Conservation (phyloP, 1,284 basidiomycete genomes). For the Pisolithus thermaeus region DNA sequence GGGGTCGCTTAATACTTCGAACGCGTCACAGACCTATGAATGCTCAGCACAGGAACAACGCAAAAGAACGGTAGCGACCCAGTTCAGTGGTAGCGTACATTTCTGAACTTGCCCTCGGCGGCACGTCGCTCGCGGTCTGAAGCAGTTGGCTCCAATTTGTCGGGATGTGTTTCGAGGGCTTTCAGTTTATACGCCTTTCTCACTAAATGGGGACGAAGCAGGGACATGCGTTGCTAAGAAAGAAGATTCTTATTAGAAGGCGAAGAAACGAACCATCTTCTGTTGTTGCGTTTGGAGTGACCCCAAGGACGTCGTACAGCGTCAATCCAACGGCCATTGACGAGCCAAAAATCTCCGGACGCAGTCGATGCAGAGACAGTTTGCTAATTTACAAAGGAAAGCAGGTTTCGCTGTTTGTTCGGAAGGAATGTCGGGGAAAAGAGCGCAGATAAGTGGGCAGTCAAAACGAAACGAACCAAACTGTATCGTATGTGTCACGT, state of each 20-base stretch:
- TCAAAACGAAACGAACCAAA: slow-evolving; percentile 5
- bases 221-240: not conserved
- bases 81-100: slow-evolving; percentile 29
- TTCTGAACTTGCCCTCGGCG: slow-evolving; percentile 48
- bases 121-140: slow-evolving; percentile 40
- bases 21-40: slow-evolving; percentile 36
- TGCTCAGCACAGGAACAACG: slow-evolving; percentile 14
- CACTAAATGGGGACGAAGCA: slow-evolving; percentile 32
- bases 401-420: not conserved
- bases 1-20: slow-evolving; percentile 41
- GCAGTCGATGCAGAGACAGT: not conserved
- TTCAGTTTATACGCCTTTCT: slow-evolving; percentile 57
- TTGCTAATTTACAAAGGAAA: slow-evolving; percentile 1
- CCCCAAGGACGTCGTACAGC: slow-evolving; percentile 30
- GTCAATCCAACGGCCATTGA: slow-evolving; percentile 27
- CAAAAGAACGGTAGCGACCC: slow-evolving; percentile 10
- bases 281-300: slow-evolving; percentile 24
- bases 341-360: not conserved
- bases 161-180: slow-evolving; percentile 61
- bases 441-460: not conserved
- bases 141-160: slow-evolving; percentile 49
- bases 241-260: not conserved
- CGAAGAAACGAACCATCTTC: slow-evolving; percentile 31
- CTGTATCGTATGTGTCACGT: slow-evolving; percentile 10
- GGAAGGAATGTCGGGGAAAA: not conserved